Conservation (phyloP, 2,329 filamentous ascomycete species). For the Ilyonectria destructans region DNA sequence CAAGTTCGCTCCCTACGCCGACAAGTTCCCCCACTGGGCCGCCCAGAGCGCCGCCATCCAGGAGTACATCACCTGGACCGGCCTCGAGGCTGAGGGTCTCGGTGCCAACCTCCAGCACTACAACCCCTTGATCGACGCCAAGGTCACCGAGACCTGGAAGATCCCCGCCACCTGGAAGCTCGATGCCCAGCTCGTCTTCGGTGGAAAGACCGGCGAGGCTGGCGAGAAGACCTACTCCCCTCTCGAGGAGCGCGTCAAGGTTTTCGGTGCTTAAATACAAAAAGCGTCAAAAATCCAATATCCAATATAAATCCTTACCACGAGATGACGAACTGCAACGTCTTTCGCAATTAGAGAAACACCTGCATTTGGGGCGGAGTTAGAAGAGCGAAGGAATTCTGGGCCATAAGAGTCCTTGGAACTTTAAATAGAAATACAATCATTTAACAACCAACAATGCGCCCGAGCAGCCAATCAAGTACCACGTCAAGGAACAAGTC, state of each 20-base stretch:
- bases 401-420: conserved; percentile 12
- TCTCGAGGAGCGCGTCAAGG: conserved; percentile 78
- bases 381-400: conserved; percentile 23
- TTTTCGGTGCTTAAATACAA: conserved; percentile 67
- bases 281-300: conserved; percentile 27
- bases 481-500: not conserved
- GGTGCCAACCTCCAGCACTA: conserved; percentile 95
- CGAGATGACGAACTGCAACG: not conserved
- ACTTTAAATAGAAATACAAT: conserved; percentile 22
- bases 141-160: conserved; percentile 79
- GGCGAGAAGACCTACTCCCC: conserved; percentile 77
- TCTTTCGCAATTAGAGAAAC: conserved; percentile 4
- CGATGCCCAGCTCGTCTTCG: conserved; percentile 89
- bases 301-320: conserved; percentile 16
- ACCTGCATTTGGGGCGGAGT: conserved; percentile 35
- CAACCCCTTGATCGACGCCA: conserved; percentile 86
- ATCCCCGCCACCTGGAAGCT: conserved; percentile 83
- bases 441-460: not conserved
- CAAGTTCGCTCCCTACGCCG: conserved; percentile 81
- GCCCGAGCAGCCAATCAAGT: not conserved
- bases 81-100: conserved; percentile 86
- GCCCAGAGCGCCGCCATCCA: conserved; percentile 84
- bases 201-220: conserved; percentile 71
- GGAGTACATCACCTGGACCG: conserved; percentile 86
- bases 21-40: conserved; percentile 85